Evolutionary conservation across 345 rosid genomes (phyloP).

Genomic region (Salix viminalis): DNA sequence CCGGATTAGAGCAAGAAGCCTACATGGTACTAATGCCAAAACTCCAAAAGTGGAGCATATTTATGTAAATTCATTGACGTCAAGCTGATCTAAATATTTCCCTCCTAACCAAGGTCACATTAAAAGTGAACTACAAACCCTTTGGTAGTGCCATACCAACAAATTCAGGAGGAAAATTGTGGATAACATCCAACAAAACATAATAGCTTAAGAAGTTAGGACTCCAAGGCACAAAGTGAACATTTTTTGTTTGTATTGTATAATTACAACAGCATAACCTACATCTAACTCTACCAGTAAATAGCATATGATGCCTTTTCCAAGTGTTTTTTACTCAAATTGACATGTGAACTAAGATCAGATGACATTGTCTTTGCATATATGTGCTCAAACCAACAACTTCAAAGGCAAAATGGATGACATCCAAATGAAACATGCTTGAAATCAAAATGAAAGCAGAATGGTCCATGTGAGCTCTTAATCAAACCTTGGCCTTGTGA

Average conservation of each 20-base stretch:
- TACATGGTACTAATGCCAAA: background rate
- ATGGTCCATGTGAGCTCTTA: constrained; percentile 12
- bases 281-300: background rate
- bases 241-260: background rate
- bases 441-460: constrained; percentile 4
- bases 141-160: background rate
- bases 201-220: background rate
- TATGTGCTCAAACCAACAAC: background rate
- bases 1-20: background rate
- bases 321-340: background rate
- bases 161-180: no score
- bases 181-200: no score
- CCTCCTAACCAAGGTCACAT: background rate
- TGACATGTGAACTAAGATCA: constrained; percentile 6
- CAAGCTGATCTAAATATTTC: background rate
- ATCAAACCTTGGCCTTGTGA: constrained; percentile 91
- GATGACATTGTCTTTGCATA: background rate
- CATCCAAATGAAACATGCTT: background rate
- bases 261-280: background rate
- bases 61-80: background rate
- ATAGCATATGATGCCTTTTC: background rate
- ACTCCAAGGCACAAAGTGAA: constrained; percentile 2
- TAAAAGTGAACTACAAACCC: background rate
- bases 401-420: background rate
- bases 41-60: background rate